Evolutionary conservation across 208 protist species (phyloP), one percentile per base, ranked within the genome.

Genomic region (Leptomonas seymouri): DNA sequence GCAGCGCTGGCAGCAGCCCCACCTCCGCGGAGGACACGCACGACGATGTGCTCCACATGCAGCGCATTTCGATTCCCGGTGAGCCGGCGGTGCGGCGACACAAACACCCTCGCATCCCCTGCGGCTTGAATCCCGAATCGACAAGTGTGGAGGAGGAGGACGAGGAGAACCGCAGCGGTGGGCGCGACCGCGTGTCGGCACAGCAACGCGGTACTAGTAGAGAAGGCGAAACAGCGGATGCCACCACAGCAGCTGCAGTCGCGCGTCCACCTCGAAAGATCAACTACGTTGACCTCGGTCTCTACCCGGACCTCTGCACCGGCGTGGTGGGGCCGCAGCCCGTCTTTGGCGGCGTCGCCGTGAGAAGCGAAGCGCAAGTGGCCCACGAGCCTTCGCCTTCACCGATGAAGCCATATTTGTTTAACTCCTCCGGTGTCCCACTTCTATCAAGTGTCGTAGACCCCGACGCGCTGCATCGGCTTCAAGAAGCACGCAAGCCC

Each of bases 271-370:
- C 60, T 0, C 71, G 71, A 20, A n/a, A 1, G 4, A 44, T 78
- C 23, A 25, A 78, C 30, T 64, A 45, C 18, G 31, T 12, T 7
- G 30, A 62, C 2, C 60, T 74, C 27, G 30, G 60, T 21, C 67
- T 79, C 31, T 79, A 67, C 61, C 50, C 61, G 4, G 67, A 74
- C 6, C 28, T 74, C 12, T 54, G 41, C 23, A 39, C 67, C 1
- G 67, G 42, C 2, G 62, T 67, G 23, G 60, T 70, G n/a, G 74
- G 74, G 1, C 74, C 74, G 21, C 74, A 79, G 74, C 74, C 74
- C 0, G 60, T 79, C 28, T 79, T 74, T 57, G 74, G 74, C n/a
- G 74, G 74, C n/a, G 63, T 49, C 18, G 59, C 67, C 11, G 2
- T 74, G 16, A n/a, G 2, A 6, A 25, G 45, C 0, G 59, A 65